Percentiles rank a stretch among this genome's conserved stretches.
Conservation (phyloP, 495 filamentous ascomycete genomes). For the Cairneyella variabilis region DNA sequence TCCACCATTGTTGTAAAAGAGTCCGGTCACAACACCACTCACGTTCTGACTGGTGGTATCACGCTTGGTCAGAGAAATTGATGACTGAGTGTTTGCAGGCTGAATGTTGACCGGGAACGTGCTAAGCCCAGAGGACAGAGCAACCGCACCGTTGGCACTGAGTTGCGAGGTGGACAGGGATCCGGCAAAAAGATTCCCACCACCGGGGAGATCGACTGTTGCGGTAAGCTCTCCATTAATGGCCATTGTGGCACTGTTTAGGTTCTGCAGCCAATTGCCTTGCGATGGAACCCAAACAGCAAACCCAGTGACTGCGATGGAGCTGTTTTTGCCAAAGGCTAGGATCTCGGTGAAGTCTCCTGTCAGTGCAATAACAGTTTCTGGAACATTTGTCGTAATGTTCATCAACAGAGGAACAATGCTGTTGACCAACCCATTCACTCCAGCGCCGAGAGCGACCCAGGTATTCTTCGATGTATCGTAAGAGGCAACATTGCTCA, state of each 20-base stretch:
- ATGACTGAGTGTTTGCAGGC: conserved; percentile 28
- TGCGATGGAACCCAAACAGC: conserved; percentile 92
- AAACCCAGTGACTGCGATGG: conserved; percentile 66
- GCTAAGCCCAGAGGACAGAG: conserved; percentile 47
- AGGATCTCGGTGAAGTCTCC: conserved; percentile 74
- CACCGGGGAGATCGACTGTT: conserved; percentile 55
- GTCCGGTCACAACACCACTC: conserved; percentile 67
- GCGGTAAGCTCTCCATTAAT: conserved; percentile 70
- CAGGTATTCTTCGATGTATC: conserved; percentile 65
- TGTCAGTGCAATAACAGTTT: conserved; percentile 73
- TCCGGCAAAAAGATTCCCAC: conserved; percentile 69
- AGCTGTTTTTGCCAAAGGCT: conserved; percentile 56
- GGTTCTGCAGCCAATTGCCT: conserved; percentile 83
- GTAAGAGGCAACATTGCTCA: conserved; percentile 75
- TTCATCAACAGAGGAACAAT: conserved; percentile 80
- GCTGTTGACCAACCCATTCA: conserved; percentile 71
- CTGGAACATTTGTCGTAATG: conserved; percentile 62
- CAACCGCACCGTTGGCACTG: conserved; percentile 64
- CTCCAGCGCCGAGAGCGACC: conserved; percentile 77
- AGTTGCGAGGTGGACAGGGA: conserved; percentile 68
- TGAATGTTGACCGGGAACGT: conserved; percentile 62
- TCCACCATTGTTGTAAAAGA: conserved; percentile 64
- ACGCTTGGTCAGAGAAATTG: conserved; percentile 49
- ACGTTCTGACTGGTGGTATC: conserved; percentile 44
- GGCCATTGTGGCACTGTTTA: conserved; percentile 60